Base-by-base conservation (phyloP, 2,329 filamentous ascomycete species). In the Pezicula carpinea region DNA sequence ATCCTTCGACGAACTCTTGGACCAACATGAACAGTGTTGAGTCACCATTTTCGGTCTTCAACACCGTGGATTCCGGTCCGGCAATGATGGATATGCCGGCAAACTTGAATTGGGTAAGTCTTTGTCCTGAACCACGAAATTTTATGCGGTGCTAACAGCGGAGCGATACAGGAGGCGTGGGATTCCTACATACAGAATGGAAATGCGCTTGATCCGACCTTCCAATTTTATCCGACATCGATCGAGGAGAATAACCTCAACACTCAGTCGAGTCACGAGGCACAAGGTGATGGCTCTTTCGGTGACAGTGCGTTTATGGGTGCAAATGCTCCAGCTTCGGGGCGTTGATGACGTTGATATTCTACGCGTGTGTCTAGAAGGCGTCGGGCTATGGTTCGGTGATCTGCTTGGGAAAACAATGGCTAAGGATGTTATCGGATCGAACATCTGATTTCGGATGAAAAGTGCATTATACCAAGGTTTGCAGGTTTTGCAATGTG, bases 151-250 rank as follows among this genome's bases (percentile, higher is more conserved):
- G 46, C 68, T 61, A 59, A 59, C 49, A 36, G 34, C 45, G 42
- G 39, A 23, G 3, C 13, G 26, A 29, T 10, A 54, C 53, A 83
- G 80, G 78, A 84, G 52, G 80, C 81, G 22, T 86, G 82, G 82
- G 83, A 87, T 59, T 79, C 74, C 6, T 86, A 85, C 56, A 79
- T 86, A 40, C 82, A 85, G 61, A 80, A 77, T 44, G 72, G 77
- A 5, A 71, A 54, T 18, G 39, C 51, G 1, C 44, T 61, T 3
- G 62, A 65, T 46, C 58, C 59, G 6, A 46, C 50, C 2, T 62
- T 63, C 38, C 59, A 61, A 44, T 63, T 61, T 44, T 63, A 62
- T 39, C 57, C 57, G 0, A 51, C 54, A 3, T 50, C 45, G 14
- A 44, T 54, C 17, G 60, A 61, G 34, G 48, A 54, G 38, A 43